phyloP scores from a whole-genome alignment of 441 rosid species.

The Aleurites moluccanus region DNA sequence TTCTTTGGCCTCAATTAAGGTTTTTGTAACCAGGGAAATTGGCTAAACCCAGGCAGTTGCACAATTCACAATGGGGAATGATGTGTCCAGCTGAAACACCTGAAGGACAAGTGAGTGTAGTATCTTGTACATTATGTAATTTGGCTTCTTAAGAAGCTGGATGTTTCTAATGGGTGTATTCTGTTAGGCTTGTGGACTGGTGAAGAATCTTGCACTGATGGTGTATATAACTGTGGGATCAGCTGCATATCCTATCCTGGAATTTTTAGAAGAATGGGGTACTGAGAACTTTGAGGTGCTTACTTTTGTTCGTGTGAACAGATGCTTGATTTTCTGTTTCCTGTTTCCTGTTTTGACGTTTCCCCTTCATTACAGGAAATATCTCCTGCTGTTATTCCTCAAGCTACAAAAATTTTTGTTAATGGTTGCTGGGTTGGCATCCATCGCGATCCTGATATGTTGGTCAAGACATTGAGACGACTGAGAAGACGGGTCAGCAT shows the following conservation, averaged over 20 bases:
- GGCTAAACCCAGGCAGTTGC: constrained; percentile 98
- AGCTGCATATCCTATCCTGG: constrained; percentile 88
- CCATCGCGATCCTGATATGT: constrained; percentile 97
- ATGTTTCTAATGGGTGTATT: constrained; percentile 11
- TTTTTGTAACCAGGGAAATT: constrained; percentile 64
- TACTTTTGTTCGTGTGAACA: not conserved
- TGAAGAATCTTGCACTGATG: constrained; percentile 97
- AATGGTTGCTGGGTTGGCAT: constrained; percentile 99
- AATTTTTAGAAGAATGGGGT: constrained; percentile 96
- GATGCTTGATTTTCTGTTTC: constrained; percentile 7
- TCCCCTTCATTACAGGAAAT: constrained; percentile 63
- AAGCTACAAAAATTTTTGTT: constrained; percentile 92
- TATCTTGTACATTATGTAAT: constrained; percentile 2
- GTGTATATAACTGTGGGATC: constrained; percentile 97
- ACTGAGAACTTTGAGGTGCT: constrained; percentile 94
- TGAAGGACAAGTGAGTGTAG: constrained; percentile 81
- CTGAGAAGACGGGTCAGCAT: constrained; percentile 81
- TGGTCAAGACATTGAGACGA: constrained; percentile 90
- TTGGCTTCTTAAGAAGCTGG: not conserved
- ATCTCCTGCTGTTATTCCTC: constrained; percentile 97
- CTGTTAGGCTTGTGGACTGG: constrained; percentile 92
- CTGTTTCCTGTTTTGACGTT: constrained; percentile 14
- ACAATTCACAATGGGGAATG: constrained; percentile 99
- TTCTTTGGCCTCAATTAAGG: constrained; percentile 9
- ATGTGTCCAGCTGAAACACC: constrained; percentile 99